Percentiles rank a stretch among this genome's conserved stretches.
Evolutionary conservation across 129 eudicot species (phyloP).

Genomic region (Logfia minima): DNA sequence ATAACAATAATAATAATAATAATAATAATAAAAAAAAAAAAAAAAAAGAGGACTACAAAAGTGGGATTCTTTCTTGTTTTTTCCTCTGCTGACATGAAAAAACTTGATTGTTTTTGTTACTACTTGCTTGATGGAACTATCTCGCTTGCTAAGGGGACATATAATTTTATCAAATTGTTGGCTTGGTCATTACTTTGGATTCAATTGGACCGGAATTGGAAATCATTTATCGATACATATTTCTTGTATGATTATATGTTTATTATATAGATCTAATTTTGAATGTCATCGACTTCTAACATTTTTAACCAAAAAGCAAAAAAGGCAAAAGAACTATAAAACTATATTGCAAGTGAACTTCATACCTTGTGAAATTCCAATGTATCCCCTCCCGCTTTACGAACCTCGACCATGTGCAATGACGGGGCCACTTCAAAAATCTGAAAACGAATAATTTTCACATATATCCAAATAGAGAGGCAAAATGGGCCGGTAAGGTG

Average conservation of each 20-base stretch:
- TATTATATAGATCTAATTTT: too few relatives aligned
- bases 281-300: neutral
- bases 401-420: constrained; percentile 89
- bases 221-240: too few relatives aligned
- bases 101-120: neutral
- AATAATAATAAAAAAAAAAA: too few relatives aligned
- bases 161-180: neutral
- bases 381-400: constrained; percentile 93
- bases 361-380: constrained; percentile 91
- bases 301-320: neutral
- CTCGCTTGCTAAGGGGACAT: neutral
- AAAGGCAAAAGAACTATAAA: neutral
- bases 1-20: too few relatives aligned
- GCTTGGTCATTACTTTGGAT: neutral
- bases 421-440: constrained; percentile 98
- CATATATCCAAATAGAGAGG: neutral
- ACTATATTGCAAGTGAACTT: neutral
- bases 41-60: too few relatives aligned
- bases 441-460: constrained; percentile 29
- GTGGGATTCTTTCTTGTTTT: neutral
- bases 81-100: neutral
- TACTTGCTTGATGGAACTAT: neutral
- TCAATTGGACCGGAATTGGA: neutral
- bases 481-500: neutral
- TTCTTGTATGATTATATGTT: too few relatives aligned